Base-by-base conservation (phyloP, 805 yeast genomes). In the Zygosaccharomyces lentus region DNA sequence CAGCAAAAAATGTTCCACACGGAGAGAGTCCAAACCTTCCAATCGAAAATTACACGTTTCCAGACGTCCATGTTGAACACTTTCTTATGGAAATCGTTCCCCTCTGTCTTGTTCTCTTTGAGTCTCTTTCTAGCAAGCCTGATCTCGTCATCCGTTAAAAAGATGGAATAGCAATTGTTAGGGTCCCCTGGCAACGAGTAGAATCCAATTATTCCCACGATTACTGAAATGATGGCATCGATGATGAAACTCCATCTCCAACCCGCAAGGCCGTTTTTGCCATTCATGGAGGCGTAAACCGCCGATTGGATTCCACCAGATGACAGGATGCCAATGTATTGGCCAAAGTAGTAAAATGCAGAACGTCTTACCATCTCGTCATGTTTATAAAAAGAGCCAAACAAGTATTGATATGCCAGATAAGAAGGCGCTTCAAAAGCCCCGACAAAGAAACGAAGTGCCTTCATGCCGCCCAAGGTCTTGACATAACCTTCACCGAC, bases 161-260 rank as follows among this genome's bases (percentile, higher is more conserved):
- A 77, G 17, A 74, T 60, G 2, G 81, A 75, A 45, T 76, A 74
- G 56, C 81, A 74, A 37, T 73, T 69, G 41, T 71, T 65, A 5
- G 88, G 87, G 15, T 85, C 82, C 40, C 87, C 88, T 8, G 88
- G 89, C 50, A 81, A 65, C 55, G 71, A 53, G 56, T 75, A 77
- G 47, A 73, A 69, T 0, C 84, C 85, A 41, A 77, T 48, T 6
- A 82, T 9, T 5, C 82, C 84, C 30, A 83, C 75, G 2, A 72
- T 78, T 23, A 82, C 56, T 4, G 84, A 77, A 40, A 84, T 73
- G 39, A 77, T 56, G 9, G 82, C 82, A 59, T 82, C 87, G 50
- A 84, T 72, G 38, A 84, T 77, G 56, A 80, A 83, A 59, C 80
- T 77, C 88, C 88, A 84, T 68, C 81, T 72, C 88, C 88, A 84